phyloP scores from a whole-genome alignment of 2,329 filamentous ascomycete species.

The Neonectria sp. region DNA sequence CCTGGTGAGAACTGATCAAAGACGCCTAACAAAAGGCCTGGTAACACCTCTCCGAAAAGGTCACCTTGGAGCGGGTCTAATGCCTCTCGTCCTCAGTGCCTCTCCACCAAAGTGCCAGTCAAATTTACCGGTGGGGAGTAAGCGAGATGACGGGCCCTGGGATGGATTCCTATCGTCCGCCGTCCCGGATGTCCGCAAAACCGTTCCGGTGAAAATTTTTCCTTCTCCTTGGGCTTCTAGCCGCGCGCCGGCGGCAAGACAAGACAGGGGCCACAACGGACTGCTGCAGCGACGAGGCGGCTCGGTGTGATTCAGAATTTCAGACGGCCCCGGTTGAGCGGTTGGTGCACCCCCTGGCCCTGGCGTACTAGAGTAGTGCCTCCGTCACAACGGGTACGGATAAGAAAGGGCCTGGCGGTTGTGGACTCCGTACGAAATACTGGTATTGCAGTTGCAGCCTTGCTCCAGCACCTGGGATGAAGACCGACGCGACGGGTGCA shows the following conservation, averaged over 20 bases:
- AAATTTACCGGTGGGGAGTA: conserved; percentile 53
- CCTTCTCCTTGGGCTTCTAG: conserved; percentile 49
- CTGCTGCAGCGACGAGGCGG: conserved; percentile 29
- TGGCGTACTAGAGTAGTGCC: conserved; percentile 9
- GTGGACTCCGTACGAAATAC: background rate
- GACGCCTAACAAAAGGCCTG: conserved; percentile 21
- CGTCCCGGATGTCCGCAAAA: conserved; percentile 46
- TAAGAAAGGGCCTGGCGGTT: conserved; percentile 19
- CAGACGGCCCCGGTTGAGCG: conserved; percentile 40
- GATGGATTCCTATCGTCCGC: conserved; percentile 47
- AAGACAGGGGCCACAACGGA: conserved; percentile 37
- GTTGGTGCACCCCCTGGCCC: conserved; percentile 42
- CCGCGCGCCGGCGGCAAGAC: conserved; percentile 48
- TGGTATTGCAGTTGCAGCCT: conserved; percentile 11
- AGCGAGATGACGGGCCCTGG: conserved; percentile 55
- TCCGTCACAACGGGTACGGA: conserved; percentile 19
- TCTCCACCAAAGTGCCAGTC: conserved; percentile 47
- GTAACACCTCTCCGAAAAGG: conserved; percentile 37
- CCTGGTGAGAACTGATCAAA: conserved; percentile 30
- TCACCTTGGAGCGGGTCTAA: conserved; percentile 32
- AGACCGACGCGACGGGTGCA: conserved; percentile 16
- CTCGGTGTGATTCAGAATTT: conserved; percentile 48
- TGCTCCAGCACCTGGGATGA: conserved; percentile 8
- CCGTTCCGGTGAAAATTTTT: conserved; percentile 51
- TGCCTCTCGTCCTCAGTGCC: conserved; percentile 21